phyloP scores from a whole-genome alignment of 805 yeast genomes.

The Citeromyces matritensis region DNA sequence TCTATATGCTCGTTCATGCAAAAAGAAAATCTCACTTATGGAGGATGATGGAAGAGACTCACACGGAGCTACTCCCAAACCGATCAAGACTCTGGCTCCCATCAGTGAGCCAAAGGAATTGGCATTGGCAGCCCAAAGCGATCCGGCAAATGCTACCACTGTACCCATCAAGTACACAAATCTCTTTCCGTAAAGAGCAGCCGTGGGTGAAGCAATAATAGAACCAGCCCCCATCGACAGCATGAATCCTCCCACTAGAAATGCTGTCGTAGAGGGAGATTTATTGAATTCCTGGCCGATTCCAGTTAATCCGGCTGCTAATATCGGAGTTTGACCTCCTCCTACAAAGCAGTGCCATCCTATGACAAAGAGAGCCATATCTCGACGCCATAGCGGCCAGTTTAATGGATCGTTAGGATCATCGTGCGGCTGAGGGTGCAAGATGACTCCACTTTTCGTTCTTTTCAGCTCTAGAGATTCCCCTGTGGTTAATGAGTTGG shows the following conservation, averaged over 20 bases:
- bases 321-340: conserved; percentile 47
- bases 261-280: conserved; percentile 25
- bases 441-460: conserved; percentile 30
- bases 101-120: conserved; percentile 30
- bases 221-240: conserved; percentile 45
- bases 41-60: conserved; percentile 48
- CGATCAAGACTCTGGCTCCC: conserved; percentile 43
- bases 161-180: conserved; percentile 34
- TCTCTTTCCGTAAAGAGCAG: conserved; percentile 43
- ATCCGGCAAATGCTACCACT: conserved; percentile 30
- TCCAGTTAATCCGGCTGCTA: conserved; percentile 37
- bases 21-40: conserved; percentile 39
- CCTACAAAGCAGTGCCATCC: conserved; percentile 45
- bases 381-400: conserved; percentile 50
- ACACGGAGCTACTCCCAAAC: conserved; percentile 46
- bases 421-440: conserved; percentile 49
- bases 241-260: conserved; percentile 45
- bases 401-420: conserved; percentile 51
- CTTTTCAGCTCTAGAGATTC: too few species aligned
- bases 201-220: conserved; percentile 39
- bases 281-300: conserved; percentile 26
- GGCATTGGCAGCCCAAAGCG: conserved; percentile 39
- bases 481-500: too few species aligned
- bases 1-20: conserved; percentile 22
- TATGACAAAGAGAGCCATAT: conserved; percentile 31